Base-by-base conservation (phyloP, 306 rosid species). In the Mimosa pudica region DNA sequence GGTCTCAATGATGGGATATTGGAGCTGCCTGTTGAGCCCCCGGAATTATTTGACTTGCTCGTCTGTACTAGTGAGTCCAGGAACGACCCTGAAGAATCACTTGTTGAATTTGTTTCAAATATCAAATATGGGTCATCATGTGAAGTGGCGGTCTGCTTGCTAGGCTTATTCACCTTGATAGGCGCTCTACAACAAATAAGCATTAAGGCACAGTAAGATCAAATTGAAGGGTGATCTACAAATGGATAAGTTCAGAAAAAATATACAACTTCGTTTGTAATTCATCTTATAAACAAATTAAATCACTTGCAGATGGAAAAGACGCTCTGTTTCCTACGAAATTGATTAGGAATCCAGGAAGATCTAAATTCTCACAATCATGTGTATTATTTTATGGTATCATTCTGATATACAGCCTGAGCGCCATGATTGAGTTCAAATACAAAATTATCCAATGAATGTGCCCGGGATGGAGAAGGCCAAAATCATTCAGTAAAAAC, bases 101-200 rank as follows among this genome's bases (percentile, higher is more conserved):
- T 66, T 71, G 79, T 71, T 54, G 93, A 84, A 83, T 88, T 70
- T 17, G 94, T 83, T 79, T 92, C 97, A 68, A 94, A 86, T 36
- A 88, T 71, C 30, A 71, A 71, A 85, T 92, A 90, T 6, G 98
- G 98, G 73, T 92, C 98, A 35, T 78, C 86, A 1, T 81, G 82
- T 54, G 88, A 73, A 67, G 76, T 73, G 36, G 65, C 45, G 45
- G 79, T 49, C 41, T 91, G 75, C 80, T 70, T 86, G 55, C 7
- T 78, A 70, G 82, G 70, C 78, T 33, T 74, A 38, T 75, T 89
- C 33, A 41, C 80, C 79, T 4, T 38, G 11, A 35, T 35, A 71
- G 48, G 75, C 16, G 68, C 75, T 77, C 18, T 80, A 76, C 17
- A 38, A 6, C 10, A 66, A 66, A 66, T 36, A 48, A 72, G 71